A percentile compares a stretch with the other conserved stretches of the same genome.
These are phyloP conservation scores for Penicillium brevicompactum DNA, from an alignment of 2,329 filamentous ascomycete species.

Conservation along the genomic window DNA sequence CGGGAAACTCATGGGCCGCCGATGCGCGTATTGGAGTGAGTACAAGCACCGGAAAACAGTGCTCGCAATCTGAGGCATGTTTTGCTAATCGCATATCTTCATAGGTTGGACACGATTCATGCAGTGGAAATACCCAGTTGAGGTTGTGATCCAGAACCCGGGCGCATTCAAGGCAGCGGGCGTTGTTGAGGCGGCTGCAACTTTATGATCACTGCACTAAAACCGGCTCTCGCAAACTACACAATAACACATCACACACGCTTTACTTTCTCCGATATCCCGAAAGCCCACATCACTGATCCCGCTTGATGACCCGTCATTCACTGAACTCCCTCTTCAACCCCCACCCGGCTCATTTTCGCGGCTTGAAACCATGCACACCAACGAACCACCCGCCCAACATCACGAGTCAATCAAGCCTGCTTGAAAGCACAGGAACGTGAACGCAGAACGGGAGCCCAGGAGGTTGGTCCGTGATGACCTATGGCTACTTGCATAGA, in stretches of 20 bases:
- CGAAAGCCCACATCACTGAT: background rate
- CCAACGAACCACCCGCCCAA: background rate
- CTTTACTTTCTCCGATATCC: background rate
- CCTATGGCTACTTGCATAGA: conserved; percentile 1
- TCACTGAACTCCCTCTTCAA: background rate
- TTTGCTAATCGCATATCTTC: conserved; percentile 10
- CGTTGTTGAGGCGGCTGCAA: conserved; percentile 57
- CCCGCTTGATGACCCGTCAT: background rate
- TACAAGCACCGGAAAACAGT: conserved; percentile 8
- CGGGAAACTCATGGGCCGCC: conserved; percentile 92
- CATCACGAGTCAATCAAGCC: background rate
- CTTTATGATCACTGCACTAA: conserved; percentile 33
- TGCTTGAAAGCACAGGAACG: no score
- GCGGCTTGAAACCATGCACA: background rate
- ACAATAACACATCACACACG: background rate
- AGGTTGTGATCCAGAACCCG: conserved; percentile 66
- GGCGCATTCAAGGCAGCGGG: conserved; percentile 65
- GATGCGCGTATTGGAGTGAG: conserved; percentile 93
- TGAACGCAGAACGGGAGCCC: background rate
- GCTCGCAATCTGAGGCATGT: no score
- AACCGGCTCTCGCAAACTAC: no score
- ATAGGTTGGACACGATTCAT: conserved; percentile 90
- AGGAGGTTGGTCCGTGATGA: background rate
- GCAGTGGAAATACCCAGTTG: conserved; percentile 88
- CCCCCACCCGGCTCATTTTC: conserved; percentile 4